These are phyloP conservation scores for Tulasnella sp. DNA, from an alignment of 768 basidiomycete species.

Conservation along the genomic window DNA sequence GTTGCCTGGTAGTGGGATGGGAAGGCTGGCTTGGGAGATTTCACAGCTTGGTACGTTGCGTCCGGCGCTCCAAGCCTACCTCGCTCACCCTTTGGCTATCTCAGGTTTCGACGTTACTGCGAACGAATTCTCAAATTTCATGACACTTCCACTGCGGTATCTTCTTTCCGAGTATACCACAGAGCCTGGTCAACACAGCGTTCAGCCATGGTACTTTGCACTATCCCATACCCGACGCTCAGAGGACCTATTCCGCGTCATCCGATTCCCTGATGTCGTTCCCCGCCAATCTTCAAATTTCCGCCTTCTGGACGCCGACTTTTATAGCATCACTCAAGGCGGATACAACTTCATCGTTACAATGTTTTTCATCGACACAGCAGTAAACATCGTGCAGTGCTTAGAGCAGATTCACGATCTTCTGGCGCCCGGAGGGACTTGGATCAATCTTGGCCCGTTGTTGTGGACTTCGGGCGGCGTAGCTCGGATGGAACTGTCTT, in stretches of 20 bases:
- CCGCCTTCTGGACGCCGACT: conserved; percentile 50
- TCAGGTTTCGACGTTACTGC: conserved; percentile 48
- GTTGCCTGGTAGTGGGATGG: conserved; percentile 57
- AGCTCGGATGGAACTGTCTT: conserved; percentile 49
- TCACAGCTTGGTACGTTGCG: conserved; percentile 44
- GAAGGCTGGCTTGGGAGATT: conserved; percentile 61
- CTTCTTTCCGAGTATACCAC: conserved; percentile 45
- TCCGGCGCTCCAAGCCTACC: not conserved
- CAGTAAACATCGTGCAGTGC: conserved; percentile 41
- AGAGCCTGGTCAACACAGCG: conserved; percentile 39
- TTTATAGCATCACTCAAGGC: conserved; percentile 33
- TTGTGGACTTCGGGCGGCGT: conserved; percentile 53
- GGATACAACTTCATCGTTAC: conserved; percentile 58
- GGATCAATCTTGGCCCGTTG: conserved; percentile 66
- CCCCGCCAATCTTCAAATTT: conserved; percentile 43
- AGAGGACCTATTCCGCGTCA: conserved; percentile 43
- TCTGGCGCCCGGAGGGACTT: conserved; percentile 53
- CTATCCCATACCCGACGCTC: conserved; percentile 58
- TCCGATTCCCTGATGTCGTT: conserved; percentile 54
- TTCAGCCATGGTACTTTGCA: conserved; percentile 59
- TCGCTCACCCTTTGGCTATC: conserved; percentile 5
- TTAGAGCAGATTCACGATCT: conserved; percentile 51
- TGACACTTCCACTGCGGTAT: conserved; percentile 54
- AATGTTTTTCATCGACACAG: conserved; percentile 60
- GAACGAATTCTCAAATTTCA: conserved; percentile 57